phyloP scores from a whole-genome alignment of 768 basidiomycete genomes.

The Wakefieldia striispora region DNA sequence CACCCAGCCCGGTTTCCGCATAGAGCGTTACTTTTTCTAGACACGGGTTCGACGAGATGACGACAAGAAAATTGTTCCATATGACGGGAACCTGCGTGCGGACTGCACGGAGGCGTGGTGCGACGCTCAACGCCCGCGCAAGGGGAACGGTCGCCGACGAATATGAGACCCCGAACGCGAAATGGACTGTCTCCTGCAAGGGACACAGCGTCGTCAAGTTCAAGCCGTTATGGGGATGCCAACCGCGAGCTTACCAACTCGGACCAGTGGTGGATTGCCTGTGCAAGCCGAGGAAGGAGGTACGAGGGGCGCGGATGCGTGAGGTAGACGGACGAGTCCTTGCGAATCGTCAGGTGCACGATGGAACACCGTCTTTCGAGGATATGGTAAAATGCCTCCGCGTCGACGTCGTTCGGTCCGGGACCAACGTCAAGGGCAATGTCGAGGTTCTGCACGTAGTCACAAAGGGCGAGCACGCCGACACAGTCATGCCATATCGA shows the following conservation, averaged over 20 bases:
- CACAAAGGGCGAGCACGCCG: conserved; percentile 34
- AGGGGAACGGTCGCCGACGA: conserved; percentile 24
- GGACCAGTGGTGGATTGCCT: conserved; percentile 42
- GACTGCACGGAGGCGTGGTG: conserved; percentile 47
- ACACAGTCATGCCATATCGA: conserved; percentile 42
- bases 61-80: conserved; percentile 55
- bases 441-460: conserved; percentile 40
- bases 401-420: conserved; percentile 12
- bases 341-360: conserved; percentile 51
- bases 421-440: conserved; percentile 30
- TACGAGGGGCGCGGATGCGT: conserved; percentile 47
- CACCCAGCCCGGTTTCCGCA: conserved; percentile 20
- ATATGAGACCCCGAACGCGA: conserved; percentile 57
- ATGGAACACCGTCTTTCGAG: conserved; percentile 39
- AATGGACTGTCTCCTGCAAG: conserved; percentile 48
- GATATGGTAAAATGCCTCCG: conserved; percentile 39
- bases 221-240: neutral
- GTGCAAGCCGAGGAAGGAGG: conserved; percentile 46
- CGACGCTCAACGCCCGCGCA: conserved; percentile 38
- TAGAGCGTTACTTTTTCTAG: conserved; percentile 47
- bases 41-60: conserved; percentile 46
- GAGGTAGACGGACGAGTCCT: conserved; percentile 50
- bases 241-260: conserved; percentile 42
- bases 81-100: conserved; percentile 54
- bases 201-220: conserved; percentile 1